Evolutionary conservation across 1,284 basidiomycete genomes (phyloP).

Genomic region (Prillingera fragicola): DNA sequence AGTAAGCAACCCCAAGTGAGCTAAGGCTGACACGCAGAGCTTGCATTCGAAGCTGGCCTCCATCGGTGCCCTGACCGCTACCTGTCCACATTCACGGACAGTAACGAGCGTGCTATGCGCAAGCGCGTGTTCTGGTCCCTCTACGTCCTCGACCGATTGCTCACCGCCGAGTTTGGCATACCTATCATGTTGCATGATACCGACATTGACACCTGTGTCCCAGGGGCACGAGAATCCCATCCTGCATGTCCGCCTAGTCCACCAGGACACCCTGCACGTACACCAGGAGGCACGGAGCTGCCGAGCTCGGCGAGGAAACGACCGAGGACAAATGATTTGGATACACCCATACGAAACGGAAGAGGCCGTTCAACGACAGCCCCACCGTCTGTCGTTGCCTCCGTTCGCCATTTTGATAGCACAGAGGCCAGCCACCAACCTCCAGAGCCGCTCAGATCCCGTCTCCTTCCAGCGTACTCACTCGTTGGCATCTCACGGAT

Average conservation of each 20-base stretch:
- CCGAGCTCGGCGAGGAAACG: too few species aligned
- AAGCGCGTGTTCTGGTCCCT: conserved; percentile 28
- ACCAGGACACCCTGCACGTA: conserved; percentile 7
- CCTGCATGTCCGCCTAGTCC: too few species aligned
- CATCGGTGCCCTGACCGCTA: conserved; percentile 26
- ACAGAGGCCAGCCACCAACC: too few species aligned
- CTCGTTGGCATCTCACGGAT: conserved; percentile 10
- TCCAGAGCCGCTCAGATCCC: too few species aligned
- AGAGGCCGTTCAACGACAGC: too few species aligned
- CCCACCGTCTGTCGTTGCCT: too few species aligned
- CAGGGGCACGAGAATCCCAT: conserved; percentile 19
- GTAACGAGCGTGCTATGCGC: conserved; percentile 18
- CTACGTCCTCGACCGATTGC: conserved; percentile 22
- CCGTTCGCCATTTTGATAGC: too few species aligned
- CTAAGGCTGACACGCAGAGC: conserved; percentile 7
- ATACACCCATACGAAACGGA: too few species aligned
- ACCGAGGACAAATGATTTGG: too few species aligned
- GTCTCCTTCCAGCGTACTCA: conserved; percentile 1
- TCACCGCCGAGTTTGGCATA: conserved; percentile 25
- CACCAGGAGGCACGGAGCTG: background rate
- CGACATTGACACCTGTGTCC: conserved; percentile 26
- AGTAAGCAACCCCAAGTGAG: conserved; percentile 11
- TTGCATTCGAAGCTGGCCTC: conserved; percentile 25
- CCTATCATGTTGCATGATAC: conserved; percentile 25
- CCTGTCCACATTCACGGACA: conserved; percentile 7